Evolutionary conservation across 768 basidiomycete genomes (phyloP).

Genomic region (Russula foetens): DNA sequence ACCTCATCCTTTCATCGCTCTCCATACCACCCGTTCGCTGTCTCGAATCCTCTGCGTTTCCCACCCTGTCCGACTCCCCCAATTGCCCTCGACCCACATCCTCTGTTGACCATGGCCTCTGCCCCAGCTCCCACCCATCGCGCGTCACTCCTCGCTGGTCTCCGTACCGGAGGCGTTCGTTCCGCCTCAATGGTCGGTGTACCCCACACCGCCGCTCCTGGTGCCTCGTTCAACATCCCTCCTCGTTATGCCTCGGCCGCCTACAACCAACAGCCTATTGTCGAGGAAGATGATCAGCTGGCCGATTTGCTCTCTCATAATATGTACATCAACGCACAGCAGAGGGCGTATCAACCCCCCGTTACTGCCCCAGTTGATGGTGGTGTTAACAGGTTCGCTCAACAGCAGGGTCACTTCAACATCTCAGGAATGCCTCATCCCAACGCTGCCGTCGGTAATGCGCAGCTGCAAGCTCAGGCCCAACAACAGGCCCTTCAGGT

Average conservation of each 20-base stretch:
- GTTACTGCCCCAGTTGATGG: constrained; percentile 70
- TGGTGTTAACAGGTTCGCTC: constrained; percentile 54
- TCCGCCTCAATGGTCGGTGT: constrained; percentile 42
- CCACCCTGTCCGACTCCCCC: constrained; percentile 16
- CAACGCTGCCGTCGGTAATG: constrained; percentile 32
- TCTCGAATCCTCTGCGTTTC: constrained; percentile 19
- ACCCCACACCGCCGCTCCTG: constrained; percentile 64
- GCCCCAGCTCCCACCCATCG: constrained; percentile 42
- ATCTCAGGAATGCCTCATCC: constrained; percentile 45
- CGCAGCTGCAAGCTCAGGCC: constrained; percentile 38
- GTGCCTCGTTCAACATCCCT: constrained; percentile 49
- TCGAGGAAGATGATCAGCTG: constrained; percentile 54
- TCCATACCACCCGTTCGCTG: constrained; percentile 18
- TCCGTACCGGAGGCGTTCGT: constrained; percentile 86
- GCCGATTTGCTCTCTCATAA: constrained; percentile 46
- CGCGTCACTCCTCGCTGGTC: constrained; percentile 80
- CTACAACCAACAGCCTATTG: constrained; percentile 37
- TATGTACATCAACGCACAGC: constrained; percentile 39
- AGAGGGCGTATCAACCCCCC: constrained; percentile 38
- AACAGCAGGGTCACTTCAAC: constrained; percentile 43
- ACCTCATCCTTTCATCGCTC: constrained; percentile 22
- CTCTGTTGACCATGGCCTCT: constrained; percentile 33
- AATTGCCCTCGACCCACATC: constrained; percentile 19
- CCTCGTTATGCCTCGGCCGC: constrained; percentile 44
- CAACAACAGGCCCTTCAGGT: constrained; percentile 66